Percentiles rank a stretch among this genome's conserved stretches.
phyloP scores from a whole-genome alignment of 495 filamentous ascomycete species.

The Trichoderma asperelloides region DNA sequence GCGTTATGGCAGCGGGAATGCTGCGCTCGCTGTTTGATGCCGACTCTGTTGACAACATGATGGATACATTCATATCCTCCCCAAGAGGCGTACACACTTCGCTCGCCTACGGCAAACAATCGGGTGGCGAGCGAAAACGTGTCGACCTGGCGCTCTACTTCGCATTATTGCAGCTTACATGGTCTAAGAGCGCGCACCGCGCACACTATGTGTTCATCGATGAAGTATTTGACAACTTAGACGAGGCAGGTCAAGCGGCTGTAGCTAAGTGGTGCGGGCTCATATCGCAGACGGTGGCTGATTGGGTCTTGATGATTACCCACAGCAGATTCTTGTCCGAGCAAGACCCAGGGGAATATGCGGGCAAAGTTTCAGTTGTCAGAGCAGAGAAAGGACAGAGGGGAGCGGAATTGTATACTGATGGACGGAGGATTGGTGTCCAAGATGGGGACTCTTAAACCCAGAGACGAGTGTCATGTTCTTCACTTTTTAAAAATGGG shows the following conservation, averaged over 20 bases:
- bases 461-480: too few species aligned
- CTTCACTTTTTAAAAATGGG: too few species aligned
- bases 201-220: conserved; percentile 27
- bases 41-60: neutral
- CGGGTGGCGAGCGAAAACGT: conserved; percentile 27
- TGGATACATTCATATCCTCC: neutral
- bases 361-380: conserved; percentile 13
- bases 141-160: conserved; percentile 28
- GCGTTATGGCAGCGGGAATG: conserved; percentile 17
- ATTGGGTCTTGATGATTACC: conserved; percentile 20
- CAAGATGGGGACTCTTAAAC: neutral
- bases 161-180: conserved; percentile 21
- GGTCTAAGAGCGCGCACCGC: conserved; percentile 20
- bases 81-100: conserved; percentile 11
- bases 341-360: conserved; percentile 11
- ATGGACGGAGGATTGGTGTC: neutral
- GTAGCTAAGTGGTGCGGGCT: conserved; percentile 19
- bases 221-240: conserved; percentile 26
- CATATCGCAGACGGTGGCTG: conserved; percentile 7
- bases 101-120: conserved; percentile 24
- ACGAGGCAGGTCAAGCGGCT: conserved; percentile 20
- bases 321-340: conserved; percentile 16
- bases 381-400: conserved; percentile 4
- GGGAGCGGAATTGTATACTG: neutral
- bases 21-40: conserved; percentile 15